Conservation (phyloP, 257 asterid genomes). For the Penstemon davidsonii region DNA sequence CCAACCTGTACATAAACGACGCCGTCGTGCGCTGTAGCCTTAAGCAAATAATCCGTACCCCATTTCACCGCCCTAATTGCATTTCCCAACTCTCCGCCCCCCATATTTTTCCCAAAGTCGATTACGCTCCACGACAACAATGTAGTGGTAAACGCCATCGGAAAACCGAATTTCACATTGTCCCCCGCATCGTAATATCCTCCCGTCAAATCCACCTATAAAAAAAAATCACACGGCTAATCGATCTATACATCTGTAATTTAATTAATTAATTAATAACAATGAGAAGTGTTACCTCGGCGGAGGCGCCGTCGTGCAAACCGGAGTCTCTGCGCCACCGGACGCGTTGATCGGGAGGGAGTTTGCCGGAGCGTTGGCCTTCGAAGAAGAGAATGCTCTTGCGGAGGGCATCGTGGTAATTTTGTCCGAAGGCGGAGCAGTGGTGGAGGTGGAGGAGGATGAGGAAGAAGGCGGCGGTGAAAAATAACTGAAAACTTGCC, state of each 20-base stretch:
- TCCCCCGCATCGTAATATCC: slow-evolving; percentile 97
- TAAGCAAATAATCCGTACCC: slow-evolving; percentile 79
- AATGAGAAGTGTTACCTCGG: slow-evolving; percentile 42
- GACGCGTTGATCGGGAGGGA: slow-evolving; percentile 76
- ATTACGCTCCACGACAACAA: slow-evolving; percentile 80
- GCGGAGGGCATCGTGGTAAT: slow-evolving; percentile 77
- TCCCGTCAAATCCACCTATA: slow-evolving; percentile 71
- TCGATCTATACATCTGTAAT: no score
- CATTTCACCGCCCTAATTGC: slow-evolving; percentile 69
- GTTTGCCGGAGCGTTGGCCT: slow-evolving; percentile 91
- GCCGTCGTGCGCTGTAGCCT: slow-evolving; percentile 73
- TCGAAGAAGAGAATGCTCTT: slow-evolving; percentile 90
- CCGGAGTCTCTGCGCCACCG: slow-evolving; percentile 86
- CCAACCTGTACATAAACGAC: slow-evolving; percentile 80
- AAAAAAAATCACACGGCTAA: no score
- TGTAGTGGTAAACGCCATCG: slow-evolving; percentile 84
- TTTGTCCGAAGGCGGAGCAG: slow-evolving; percentile 38
- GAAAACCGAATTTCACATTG: slow-evolving; percentile 80
- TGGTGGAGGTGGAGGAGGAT: slow-evolving; percentile 26
- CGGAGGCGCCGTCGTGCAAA: slow-evolving; percentile 72
- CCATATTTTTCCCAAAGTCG: slow-evolving; percentile 70
- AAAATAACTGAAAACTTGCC: slow-evolving; percentile 31
- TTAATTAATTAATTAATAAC: no score
- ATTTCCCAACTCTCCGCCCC: slow-evolving; percentile 53
- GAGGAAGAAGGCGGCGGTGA: slow-evolving; percentile 24